Evolutionary conservation across 768 basidiomycete genomes (phyloP), one percentile per base, ranked within the genome.

Genomic region (Suillus weaverae): DNA sequence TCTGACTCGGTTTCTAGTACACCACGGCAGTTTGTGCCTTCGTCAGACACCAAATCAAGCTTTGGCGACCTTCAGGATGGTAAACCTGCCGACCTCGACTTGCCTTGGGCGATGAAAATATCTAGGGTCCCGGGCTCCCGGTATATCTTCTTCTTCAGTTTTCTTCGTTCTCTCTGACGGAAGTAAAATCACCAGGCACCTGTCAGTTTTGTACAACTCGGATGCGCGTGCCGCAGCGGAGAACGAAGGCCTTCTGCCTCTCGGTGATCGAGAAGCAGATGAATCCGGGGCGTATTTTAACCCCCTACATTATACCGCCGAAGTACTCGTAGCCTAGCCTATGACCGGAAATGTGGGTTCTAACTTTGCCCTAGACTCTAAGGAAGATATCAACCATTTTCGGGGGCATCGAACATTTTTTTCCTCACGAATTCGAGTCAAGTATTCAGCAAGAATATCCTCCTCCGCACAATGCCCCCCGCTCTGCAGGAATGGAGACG

Each of bases 331-430:
- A 33, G 10, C 30, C 26, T 22, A 51, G 43, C 62, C 46, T 61
- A 46, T 66, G 5, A 20, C 32, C 18, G n/a, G 33, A 10, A 16
- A 26, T 16, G 48, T 51, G 14, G 10, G 11, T 61, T 55, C 53
- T 62, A 41, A 57, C 66, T 68, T 60, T 55, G 36, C 33, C 32
- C 2, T 54, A 90, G 90, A 79, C 84, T 18, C 74, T 91, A 33
- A 76, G 77, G 16, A 78, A 74, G 32, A 77, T 94, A 41, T 81
- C 82, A 13, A 74, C 79, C 16, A 82, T 84, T 44, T 94, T 93
- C 70, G 92, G 92, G 36, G 73, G 78, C 5, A 69, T 94, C 32
- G 91, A 93, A 69, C 77, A 78, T 43, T 85, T 92, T 67, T 71
- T 69, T 11, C 70, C 74, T 11, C 80, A 76, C 63, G 59, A 60